These are phyloP conservation scores for Draba incana DNA, from an alignment of 345 rosid species.

Conservation along the genomic window DNA sequence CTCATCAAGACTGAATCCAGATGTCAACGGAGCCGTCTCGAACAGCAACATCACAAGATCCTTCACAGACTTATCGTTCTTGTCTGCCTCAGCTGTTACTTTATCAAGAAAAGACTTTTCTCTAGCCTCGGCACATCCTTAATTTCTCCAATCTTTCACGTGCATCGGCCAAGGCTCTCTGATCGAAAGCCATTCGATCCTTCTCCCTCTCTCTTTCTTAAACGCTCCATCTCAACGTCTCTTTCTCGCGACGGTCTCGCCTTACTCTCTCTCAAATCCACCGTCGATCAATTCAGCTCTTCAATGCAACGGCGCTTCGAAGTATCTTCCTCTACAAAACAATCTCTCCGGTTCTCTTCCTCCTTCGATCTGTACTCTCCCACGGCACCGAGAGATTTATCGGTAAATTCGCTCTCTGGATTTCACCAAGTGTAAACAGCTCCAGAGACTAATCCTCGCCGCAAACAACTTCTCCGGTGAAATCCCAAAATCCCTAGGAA, in stretches of 20 bases:
- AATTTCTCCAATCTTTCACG: too few species aligned
- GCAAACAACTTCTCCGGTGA: constrained; percentile 63
- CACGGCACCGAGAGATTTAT: constrained; percentile 85
- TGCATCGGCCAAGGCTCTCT: too few species aligned
- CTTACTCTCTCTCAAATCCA: constrained; percentile 87
- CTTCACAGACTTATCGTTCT: too few species aligned
- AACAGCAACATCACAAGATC: too few species aligned
- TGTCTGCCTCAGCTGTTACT: too few species aligned
- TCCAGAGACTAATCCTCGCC: constrained; percentile 79
- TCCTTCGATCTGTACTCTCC: constrained; percentile 73
- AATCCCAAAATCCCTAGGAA: constrained; percentile 73
- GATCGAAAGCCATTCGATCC: too few species aligned
- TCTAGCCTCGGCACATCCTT: too few species aligned
- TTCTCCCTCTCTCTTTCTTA: too few species aligned
- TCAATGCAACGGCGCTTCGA: constrained; percentile 90
- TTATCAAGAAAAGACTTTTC: too few species aligned
- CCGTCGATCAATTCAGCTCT: constrained; percentile 69
- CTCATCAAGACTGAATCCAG: too few species aligned
- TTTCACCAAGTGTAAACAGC: constrained; percentile 69
- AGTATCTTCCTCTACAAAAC: constrained; percentile 79
- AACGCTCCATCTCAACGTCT: too few species aligned
- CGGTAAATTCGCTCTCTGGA: constrained; percentile 67
- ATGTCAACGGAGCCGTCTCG: too few species aligned
- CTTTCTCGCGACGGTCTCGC: constrained; percentile 89
- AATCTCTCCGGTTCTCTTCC: constrained; percentile 82